Percentiles rank a stretch among this genome's conserved stretches.
Conservation (phyloP, 164 flowering plant genomes). For the Vitis riparia region DNA sequence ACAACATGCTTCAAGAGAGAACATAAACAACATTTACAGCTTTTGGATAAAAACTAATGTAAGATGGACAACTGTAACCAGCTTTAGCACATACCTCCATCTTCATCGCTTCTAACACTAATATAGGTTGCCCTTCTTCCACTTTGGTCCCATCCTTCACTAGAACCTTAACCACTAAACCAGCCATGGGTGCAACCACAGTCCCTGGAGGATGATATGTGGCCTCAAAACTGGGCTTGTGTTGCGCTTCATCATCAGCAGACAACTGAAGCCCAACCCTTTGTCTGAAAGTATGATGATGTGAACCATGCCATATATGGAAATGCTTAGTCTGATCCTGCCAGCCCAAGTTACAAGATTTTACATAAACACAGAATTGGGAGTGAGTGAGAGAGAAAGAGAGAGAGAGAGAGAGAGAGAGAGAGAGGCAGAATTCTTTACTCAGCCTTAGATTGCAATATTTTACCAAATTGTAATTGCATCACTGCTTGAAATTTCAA, state of each 20-base stretch:
- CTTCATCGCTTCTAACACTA: slow-evolving; percentile 98
- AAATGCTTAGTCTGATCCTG: slow-evolving; percentile 68
- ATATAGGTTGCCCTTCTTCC: slow-evolving; percentile 69
- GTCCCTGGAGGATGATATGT: slow-evolving; percentile 69
- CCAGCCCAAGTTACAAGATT: slow-evolving; percentile 10
- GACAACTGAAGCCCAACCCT: slow-evolving; percentile 39
- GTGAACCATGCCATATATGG: slow-evolving; percentile 79
- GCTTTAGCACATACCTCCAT: slow-evolving; percentile 80
- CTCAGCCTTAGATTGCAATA: too few relatives aligned
- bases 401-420: background rate
- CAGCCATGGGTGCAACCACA: slow-evolving; percentile 94
- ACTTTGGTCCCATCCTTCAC: slow-evolving; percentile 63
- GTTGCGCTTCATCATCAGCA: slow-evolving; percentile 48
- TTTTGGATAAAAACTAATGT: background rate
- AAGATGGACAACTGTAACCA: slow-evolving; percentile 6
- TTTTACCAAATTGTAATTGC: too few relatives aligned
- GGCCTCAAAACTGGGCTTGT: slow-evolving; percentile 43
- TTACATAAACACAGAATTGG: background rate
- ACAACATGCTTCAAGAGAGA: slow-evolving; percentile 69
- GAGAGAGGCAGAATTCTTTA: too few relatives aligned
- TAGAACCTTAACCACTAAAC: slow-evolving; percentile 87
- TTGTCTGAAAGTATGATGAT: slow-evolving; percentile 74
- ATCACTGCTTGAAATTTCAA: too few relatives aligned
- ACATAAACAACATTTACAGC: background rate
- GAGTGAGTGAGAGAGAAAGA: background rate